Percentiles rank a stretch among this genome's conserved stretches.
Evolutionary conservation across 129 eudicot species (phyloP).

Genomic region (Tagetes patula): DNA sequence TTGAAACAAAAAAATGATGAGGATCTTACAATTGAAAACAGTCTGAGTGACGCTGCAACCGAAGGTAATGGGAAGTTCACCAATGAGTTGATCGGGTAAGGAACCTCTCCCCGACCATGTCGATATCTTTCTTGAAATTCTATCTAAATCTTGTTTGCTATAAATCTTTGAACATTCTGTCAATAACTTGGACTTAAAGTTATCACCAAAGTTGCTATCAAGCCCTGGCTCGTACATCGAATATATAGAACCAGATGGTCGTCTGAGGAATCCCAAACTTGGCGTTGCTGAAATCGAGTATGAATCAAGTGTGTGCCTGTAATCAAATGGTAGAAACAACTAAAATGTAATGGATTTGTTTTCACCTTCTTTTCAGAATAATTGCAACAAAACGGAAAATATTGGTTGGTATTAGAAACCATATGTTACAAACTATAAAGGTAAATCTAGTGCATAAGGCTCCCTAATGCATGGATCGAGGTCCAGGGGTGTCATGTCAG

Average conservation of each 20-base stretch:
- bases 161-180: constrained; percentile 43
- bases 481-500: too few species aligned
- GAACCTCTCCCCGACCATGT: constrained; percentile 47
- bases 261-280: constrained; percentile 51
- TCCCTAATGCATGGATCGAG: too few species aligned
- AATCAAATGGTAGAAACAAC: constrained; percentile 19
- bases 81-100: constrained; percentile 44
- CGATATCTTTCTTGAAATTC: constrained; percentile 44
- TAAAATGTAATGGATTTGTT: not conserved
- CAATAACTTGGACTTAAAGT: constrained; percentile 49
- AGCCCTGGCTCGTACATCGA: constrained; percentile 36
- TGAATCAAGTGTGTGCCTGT: constrained; percentile 71
- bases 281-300: constrained; percentile 80
- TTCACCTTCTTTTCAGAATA: not conserved
- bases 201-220: constrained; percentile 41
- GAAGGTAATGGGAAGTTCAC: constrained; percentile 59
- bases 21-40: constrained; percentile 63
- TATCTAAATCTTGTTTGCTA: constrained; percentile 43
- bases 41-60: constrained; percentile 76
- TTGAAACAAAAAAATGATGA: not conserved
- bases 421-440: too few species aligned
- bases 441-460: too few species aligned
- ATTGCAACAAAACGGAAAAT: not conserved
- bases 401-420: not conserved
- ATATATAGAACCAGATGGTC: constrained; percentile 42